Percentiles rank a stretch among this genome's conserved stretches.
phyloP scores from a whole-genome alignment of 768 basidiomycete species.

The Mycena haematopus region DNA sequence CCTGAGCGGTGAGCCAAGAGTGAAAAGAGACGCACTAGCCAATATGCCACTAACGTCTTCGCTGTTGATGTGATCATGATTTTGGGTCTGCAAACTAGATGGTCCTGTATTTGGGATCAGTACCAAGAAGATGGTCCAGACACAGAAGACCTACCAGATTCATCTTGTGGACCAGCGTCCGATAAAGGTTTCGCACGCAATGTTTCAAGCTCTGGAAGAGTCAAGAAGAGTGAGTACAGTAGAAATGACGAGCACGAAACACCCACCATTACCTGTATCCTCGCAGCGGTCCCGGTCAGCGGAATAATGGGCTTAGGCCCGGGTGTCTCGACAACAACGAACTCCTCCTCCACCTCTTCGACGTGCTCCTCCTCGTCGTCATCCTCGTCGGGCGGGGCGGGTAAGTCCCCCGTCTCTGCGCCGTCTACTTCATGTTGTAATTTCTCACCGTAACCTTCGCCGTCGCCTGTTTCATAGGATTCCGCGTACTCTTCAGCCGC shows the following conservation, averaged over 20 bases:
- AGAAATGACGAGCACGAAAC: neutral
- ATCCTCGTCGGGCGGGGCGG: constrained; percentile 22
- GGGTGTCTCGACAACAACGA: constrained; percentile 21
- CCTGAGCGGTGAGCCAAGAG: no score
- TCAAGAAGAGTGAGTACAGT: neutral
- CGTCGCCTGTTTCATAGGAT: constrained; percentile 15
- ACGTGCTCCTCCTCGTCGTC: constrained; percentile 22
- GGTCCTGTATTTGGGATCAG: constrained; percentile 1
- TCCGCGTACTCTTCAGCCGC: constrained; percentile 16
- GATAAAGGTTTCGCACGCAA: neutral
- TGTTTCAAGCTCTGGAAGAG: constrained; percentile 13
- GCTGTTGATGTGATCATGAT: constrained; percentile 34
- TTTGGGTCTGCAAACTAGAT: constrained; percentile 2
- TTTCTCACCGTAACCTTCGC: constrained; percentile 25
- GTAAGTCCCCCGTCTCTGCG: constrained; percentile 15
- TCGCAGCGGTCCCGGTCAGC: constrained; percentile 20
- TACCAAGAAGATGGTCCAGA: neutral
- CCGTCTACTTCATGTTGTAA: constrained; percentile 22
- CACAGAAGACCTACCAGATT: constrained; percentile 8
- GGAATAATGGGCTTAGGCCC: constrained; percentile 19
- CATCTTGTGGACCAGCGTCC: neutral
- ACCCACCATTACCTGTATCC: constrained; percentile 28
- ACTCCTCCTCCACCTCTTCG: constrained; percentile 13
- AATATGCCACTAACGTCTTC: constrained; percentile 13
- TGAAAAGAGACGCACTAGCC: constrained; percentile 8